Evolutionary conservation across 768 basidiomycete genomes (phyloP).

Genomic region (Boletus sp.): DNA sequence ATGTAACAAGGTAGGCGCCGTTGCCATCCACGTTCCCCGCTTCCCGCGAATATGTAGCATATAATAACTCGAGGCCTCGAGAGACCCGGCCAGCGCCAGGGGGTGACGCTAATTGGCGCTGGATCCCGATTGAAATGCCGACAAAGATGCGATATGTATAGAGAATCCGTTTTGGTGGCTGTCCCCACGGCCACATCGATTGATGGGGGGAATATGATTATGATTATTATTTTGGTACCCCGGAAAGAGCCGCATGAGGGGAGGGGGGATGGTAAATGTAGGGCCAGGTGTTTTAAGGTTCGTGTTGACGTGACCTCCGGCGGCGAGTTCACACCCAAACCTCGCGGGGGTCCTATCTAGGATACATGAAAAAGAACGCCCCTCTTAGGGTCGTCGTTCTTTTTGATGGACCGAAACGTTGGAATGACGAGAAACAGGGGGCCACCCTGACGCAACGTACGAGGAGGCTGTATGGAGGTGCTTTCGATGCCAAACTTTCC

Average conservation of each 20-base stretch:
- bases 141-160: conserved; percentile 10
- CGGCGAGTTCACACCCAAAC: conserved; percentile 12
- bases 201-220: not conserved
- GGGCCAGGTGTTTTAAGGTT: conserved; percentile 7
- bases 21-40: not conserved
- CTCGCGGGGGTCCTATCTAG: conserved; percentile 11
- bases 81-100: not conserved
- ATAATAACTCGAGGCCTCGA: conserved; percentile 4
- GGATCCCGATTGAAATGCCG: conserved; percentile 13
- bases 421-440: conserved; percentile 14
- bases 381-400: conserved; percentile 13
- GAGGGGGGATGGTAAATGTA: not conserved
- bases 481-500: conserved; percentile 29
- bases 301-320: conserved; percentile 9
- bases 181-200: conserved; percentile 2
- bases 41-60: conserved; percentile 20
- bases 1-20: not conserved
- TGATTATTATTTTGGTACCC: not conserved
- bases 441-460: not conserved
- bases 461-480: conserved; percentile 1
- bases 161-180: conserved; percentile 8
- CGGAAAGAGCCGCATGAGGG: conserved; percentile 3
- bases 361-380: conserved; percentile 22
- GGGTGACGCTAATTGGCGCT: not conserved
- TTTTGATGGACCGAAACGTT: conserved; percentile 4